Evolutionary conservation across 2,329 filamentous ascomycete genomes (phyloP).

Genomic region (Exophiala alcalophila): DNA sequence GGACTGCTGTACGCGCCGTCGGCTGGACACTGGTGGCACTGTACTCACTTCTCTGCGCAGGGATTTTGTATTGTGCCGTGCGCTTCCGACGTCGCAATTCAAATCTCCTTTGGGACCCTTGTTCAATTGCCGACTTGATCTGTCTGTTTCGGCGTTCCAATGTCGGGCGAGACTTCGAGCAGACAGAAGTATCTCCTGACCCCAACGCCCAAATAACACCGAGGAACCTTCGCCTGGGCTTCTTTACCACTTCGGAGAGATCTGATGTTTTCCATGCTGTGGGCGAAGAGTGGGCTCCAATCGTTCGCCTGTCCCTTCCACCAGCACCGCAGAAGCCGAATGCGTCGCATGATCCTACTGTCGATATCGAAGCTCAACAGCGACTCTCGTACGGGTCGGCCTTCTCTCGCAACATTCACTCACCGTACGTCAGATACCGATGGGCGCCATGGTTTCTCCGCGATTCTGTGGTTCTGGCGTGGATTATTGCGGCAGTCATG

Average conservation of each 20-base stretch:
- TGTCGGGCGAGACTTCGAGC: constrained; percentile 67
- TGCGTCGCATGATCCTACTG: constrained; percentile 31
- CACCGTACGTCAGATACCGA: constrained; percentile 56
- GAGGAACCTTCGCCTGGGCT: constrained; percentile 72
- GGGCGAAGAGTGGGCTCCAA: constrained; percentile 60
- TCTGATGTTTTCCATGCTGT: constrained; percentile 75
- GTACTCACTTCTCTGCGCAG: constrained; percentile 65
- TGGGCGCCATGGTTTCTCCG: constrained; percentile 77
- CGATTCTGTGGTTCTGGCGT: constrained; percentile 63
- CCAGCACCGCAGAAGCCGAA: constrained; percentile 17
- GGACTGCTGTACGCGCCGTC: constrained; percentile 74
- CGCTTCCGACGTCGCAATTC: constrained; percentile 66
- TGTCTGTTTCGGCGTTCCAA: constrained; percentile 78
- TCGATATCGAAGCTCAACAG: constrained; percentile 40
- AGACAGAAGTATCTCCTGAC: constrained; percentile 59
- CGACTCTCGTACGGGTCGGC: constrained; percentile 41
- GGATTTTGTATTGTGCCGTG: constrained; percentile 57
- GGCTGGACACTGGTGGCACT: constrained; percentile 74
- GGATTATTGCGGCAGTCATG: constrained; percentile 58
- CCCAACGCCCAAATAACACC: constrained; percentile 50
- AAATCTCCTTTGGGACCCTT: constrained; percentile 80
- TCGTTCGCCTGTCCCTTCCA: constrained; percentile 48
- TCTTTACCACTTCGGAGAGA: constrained; percentile 71
- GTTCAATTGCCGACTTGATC: constrained; percentile 76
- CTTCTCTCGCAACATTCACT: constrained; percentile 52